Conservation (phyloP, 352 stramenopile genomes). For the Phytophthora tentaculata region DNA sequence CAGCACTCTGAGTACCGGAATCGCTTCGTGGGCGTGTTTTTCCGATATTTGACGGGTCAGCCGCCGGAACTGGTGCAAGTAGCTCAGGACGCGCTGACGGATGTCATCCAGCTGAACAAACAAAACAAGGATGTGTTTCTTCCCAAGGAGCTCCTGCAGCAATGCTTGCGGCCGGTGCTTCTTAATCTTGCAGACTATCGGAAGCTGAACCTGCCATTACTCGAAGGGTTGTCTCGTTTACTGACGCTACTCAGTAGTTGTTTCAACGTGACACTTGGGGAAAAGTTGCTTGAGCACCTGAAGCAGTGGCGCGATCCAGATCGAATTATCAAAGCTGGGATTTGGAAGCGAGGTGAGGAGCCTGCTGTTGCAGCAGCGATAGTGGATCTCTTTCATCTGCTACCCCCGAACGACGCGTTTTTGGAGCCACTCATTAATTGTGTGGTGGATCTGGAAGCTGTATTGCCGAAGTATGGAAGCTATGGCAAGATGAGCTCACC, state of each 20-base stretch:
- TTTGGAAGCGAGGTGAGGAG: constrained; percentile 95
- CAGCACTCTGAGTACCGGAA: constrained; percentile 86
- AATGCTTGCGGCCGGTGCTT: constrained; percentile 95
- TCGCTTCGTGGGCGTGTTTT: constrained; percentile 91
- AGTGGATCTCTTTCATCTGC: constrained; percentile 96
- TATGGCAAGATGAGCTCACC: constrained; percentile 91
- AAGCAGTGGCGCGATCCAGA: constrained; percentile 94
- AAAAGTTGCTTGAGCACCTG: constrained; percentile 97
- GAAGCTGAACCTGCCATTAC: constrained; percentile 95
- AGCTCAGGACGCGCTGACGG: constrained; percentile 81
- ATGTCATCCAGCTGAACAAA: constrained; percentile 88
- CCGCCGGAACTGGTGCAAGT: constrained; percentile 82
- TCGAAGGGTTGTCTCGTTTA: constrained; percentile 93
- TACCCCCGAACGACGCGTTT: constrained; percentile 95
- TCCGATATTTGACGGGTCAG: constrained; percentile 89
- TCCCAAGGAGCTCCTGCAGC: constrained; percentile 96
- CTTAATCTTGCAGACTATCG: constrained; percentile 96
- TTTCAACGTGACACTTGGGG: constrained; percentile 98
- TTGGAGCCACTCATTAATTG: constrained; percentile 95
- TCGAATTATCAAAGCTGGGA: constrained; percentile 91
- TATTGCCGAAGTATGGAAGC: constrained; percentile 91
- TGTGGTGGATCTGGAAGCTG: constrained; percentile 94
- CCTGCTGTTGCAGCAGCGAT: constrained; percentile 95
- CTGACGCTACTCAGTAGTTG: constrained; percentile 95
- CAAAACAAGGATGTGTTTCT: constrained; percentile 88